Conservation (phyloP, 805 yeast genomes). For the Danielia oregonensis region DNA sequence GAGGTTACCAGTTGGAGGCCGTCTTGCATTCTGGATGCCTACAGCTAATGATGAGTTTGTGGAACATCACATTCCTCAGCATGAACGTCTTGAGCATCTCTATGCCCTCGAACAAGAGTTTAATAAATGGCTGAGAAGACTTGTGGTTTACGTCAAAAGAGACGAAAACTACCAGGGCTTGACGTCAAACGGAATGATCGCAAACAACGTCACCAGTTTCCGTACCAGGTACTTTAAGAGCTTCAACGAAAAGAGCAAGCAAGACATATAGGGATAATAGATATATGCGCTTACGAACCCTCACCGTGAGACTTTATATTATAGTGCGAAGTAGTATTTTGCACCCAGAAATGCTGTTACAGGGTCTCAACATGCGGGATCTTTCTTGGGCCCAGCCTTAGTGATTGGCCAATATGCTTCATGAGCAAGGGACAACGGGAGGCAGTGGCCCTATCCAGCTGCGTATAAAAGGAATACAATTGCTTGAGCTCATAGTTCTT, state of each 20-base stretch:
- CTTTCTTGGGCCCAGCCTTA: neutral
- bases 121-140: slow-evolving; percentile 88
- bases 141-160: slow-evolving; percentile 74
- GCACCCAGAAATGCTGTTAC: slow-evolving; percentile 10
- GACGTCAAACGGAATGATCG: slow-evolving; percentile 41
- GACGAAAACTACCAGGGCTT: slow-evolving; percentile 47
- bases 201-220: slow-evolving; percentile 50
- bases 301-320: slow-evolving; percentile 13
- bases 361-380: slow-evolving; percentile 6
- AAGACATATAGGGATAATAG: neutral
- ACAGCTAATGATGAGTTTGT: slow-evolving; percentile 84
- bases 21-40: slow-evolving; percentile 97
- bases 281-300: slow-evolving; percentile 15
- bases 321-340: no score
- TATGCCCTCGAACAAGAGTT: slow-evolving; percentile 83
- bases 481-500: neutral
- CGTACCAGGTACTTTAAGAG: slow-evolving; percentile 75
- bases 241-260: slow-evolving; percentile 42
- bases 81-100: slow-evolving; percentile 63
- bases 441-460: no score
- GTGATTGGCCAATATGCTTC: neutral
- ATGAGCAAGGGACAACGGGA: neutral
- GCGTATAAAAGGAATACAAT: neutral
- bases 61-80: slow-evolving; percentile 72
- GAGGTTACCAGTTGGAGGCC: slow-evolving; percentile 68